Evolutionary conservation across 2,329 filamentous ascomycete genomes (phyloP), one percentile per base, ranked within the genome.

Genomic region (Penicillium crustosum): DNA sequence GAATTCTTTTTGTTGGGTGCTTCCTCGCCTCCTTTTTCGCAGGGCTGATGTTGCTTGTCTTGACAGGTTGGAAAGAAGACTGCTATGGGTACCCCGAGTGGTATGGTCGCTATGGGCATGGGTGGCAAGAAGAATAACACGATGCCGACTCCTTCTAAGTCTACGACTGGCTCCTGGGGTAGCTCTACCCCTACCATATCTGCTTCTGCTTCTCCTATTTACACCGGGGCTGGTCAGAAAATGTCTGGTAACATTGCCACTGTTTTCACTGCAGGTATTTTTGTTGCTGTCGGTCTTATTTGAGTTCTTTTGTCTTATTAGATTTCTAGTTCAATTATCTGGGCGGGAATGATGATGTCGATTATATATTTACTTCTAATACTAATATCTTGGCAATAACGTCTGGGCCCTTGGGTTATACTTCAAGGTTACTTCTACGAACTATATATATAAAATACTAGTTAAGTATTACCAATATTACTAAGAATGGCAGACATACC

Each of bases 51-150:
- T 48, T 56, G 43, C 44, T 48, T 57, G 47, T 27, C 31, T 55
- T 31, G 23, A 48, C 49, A 60, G 53, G 25, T 61, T 61, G 59
- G 53, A 10, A 57, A 51, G 42, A 59, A 49, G 38, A 49, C 44
- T 21, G 36, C 27, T 7, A 56, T 27, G 25, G 7, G 25, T 27
- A 27, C 25, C 25, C 25, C 25, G 2, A 27, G 25, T 27, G 25
- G 25, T 27, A 27, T 27, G 25, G 25, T 7, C 25, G 25, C 6
- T 27, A 27, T 27, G 25, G 25, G 25, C 8, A 27, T 27, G 25
- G 25, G 25, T 27, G 25, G 25, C 25, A 27, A 27, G 25, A 27
- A 27, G 7, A 27, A 27, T 27, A 27, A 8, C 6, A 27, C 25
- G 2, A 27, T 27, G 25, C 25, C 25, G 25, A 27, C 1, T 31